A percentile compares a stretch with the other conserved stretches of the same genome.
Evolutionary conservation across 2,329 filamentous ascomycete genomes (phyloP).

Genomic region (Colletotrichum tropicale): DNA sequence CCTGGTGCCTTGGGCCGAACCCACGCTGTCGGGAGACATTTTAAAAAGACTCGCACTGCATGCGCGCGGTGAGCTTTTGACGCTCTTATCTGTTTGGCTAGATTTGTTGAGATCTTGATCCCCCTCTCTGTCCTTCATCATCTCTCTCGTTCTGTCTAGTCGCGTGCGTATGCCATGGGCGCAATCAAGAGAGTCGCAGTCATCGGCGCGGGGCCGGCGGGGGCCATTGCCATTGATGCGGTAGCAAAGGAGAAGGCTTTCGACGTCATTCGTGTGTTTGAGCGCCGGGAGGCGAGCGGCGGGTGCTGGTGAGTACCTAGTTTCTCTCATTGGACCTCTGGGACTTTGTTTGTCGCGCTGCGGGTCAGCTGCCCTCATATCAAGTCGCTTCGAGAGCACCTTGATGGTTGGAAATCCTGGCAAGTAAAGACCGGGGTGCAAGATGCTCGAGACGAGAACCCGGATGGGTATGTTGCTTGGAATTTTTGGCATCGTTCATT

Average conservation of each 20-base stretch:
- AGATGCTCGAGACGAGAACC: background rate
- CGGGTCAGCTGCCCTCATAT: background rate
- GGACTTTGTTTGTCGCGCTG: background rate
- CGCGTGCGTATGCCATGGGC: constrained; percentile 4
- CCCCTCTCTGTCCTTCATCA: background rate
- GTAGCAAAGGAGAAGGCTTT: constrained; percentile 63
- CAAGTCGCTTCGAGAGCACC: background rate
- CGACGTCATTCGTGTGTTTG: constrained; percentile 65
- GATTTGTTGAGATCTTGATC: background rate
- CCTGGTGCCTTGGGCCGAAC: background rate
- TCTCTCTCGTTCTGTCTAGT: background rate
- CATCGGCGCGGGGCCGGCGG: constrained; percentile 65
- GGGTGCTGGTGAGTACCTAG: constrained; percentile 60
- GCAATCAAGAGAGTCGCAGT: constrained; percentile 53
- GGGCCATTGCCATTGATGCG: constrained; percentile 65
- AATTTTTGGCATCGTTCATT: background rate
- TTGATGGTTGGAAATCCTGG: background rate
- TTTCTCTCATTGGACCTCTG: background rate
- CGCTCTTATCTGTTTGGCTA: background rate
- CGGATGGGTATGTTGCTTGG: background rate
- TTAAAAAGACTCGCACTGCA: background rate
- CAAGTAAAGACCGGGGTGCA: background rate
- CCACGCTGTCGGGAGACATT: background rate
- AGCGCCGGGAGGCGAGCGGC: constrained; percentile 62
- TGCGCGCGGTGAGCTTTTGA: background rate